A percentile compares a stretch with the other conserved stretches of the same genome.
Conservation (phyloP, 495 filamentous ascomycete genomes). For the Xanthoparmelia taractica region DNA sequence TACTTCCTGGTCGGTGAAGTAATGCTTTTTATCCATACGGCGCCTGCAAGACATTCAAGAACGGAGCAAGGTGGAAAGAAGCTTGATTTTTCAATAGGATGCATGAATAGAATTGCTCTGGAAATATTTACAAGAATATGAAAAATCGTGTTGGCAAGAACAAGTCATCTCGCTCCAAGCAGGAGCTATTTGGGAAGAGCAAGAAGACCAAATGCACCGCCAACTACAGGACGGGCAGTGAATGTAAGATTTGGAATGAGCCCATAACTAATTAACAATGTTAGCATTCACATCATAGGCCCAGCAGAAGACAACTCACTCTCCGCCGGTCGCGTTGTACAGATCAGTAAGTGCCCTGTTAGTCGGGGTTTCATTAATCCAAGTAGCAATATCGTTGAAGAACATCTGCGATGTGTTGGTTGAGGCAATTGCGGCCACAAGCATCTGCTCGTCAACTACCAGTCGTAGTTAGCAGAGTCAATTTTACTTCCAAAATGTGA, state of each 20-base stretch:
- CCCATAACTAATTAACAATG: slow-evolving; percentile 29
- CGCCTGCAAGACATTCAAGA: not conserved
- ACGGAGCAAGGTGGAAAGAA: not conserved
- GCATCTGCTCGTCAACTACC: slow-evolving; percentile 8
- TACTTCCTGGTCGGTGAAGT: not conserved
- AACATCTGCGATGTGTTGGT: slow-evolving; percentile 40
- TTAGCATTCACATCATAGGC: not conserved
- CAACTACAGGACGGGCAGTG: slow-evolving; percentile 48
- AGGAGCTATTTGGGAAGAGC: slow-evolving; percentile 24
- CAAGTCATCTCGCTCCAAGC: not conserved
- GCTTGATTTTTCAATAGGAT: not conserved
- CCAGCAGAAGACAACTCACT: slow-evolving; percentile 27
- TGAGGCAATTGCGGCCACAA: slow-evolving; percentile 41
- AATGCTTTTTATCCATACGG: not conserved
- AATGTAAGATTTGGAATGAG: slow-evolving; percentile 32
- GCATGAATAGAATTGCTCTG: not conserved
- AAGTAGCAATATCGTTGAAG: slow-evolving; percentile 40
- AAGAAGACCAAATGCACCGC: slow-evolving; percentile 47
- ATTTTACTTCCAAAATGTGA: not conserved
- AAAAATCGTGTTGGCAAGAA: not conserved
- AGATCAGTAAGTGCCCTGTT: slow-evolving; percentile 48
- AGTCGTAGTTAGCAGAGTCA: not conserved
- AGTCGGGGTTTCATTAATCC: slow-evolving; percentile 48
- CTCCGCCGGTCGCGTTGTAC: slow-evolving; percentile 43
- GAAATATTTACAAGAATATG: not conserved